Evolutionary conservation across 2,329 filamentous ascomycete species (phyloP), one percentile per base, ranked within the genome.

Genomic region (Lecanicillium sp.): DNA sequence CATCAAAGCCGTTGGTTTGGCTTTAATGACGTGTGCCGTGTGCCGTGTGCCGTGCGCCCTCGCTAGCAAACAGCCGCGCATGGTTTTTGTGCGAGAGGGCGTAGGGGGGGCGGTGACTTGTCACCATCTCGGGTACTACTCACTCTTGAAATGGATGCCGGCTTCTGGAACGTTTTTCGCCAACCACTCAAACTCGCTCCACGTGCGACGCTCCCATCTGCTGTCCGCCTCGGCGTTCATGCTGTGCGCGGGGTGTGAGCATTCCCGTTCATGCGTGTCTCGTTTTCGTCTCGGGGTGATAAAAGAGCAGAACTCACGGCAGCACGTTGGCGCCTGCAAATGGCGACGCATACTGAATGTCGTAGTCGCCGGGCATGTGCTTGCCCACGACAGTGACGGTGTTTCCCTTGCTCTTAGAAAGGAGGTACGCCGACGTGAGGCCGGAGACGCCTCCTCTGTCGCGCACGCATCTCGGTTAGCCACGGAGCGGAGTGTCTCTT

Each of bases 311-410:
- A 6, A 72, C 82, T 52, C 58, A 87, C 83, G 86, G 88, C 51
- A 85, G 64, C 59, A 82, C 83, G 60, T 93, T 91, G 52, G 88
- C 89, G 12, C 89, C 89, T 3, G 89, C 89, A 86, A 87, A 94
- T 1, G 88, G 89, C 5, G 87, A 94, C 1, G 87, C 84, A 64
- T 95, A 96, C 71, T 94, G 86, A 56, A 90, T 84, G 55, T 91
- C 86, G 65, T 91, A 93, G 69, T 96, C 90, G 29, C 90, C 90
- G 0, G 90, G 90, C 85, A 95, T 93, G 62, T 95, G 86, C 61
- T 91, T 94, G 5, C 88, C 85, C 26, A 89, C 72, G 29, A 94
- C 72, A 0, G 86, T 90, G 54, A 94, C 63, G 15, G 55, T 61
- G 52, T 75, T 72, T 29, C 57, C 61, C 43, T 67, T 64, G 55